Percentiles rank a stretch among this genome's conserved stretches.
These are phyloP conservation scores for Aureobasidium vineae DNA, from an alignment of 2,329 filamentous ascomycete genomes.

Conservation along the genomic window DNA sequence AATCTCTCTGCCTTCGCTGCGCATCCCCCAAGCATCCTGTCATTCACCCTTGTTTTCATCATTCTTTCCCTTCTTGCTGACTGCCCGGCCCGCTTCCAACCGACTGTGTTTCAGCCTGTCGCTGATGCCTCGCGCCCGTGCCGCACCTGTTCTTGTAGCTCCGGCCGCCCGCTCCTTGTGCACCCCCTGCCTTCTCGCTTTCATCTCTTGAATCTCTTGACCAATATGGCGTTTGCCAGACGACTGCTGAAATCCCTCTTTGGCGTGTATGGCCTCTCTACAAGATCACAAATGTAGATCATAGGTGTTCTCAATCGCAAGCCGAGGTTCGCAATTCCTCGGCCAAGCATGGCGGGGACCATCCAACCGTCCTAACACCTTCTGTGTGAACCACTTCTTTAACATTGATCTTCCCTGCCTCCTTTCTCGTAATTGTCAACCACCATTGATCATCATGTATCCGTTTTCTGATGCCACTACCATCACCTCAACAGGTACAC, in stretches of 20 bases:
- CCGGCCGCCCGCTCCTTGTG: background rate
- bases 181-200: background rate
- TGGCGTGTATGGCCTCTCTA: background rate
- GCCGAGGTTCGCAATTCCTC: background rate
- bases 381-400: background rate
- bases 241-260: background rate
- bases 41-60: background rate
- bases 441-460: slow-evolving; percentile 33
- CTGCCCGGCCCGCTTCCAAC: background rate
- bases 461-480: slow-evolving; percentile 51
- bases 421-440: background rate
- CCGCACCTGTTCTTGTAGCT: background rate
- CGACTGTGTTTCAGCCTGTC: slow-evolving; percentile 6
- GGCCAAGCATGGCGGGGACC: slow-evolving; percentile 12
- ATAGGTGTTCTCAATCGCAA: background rate
- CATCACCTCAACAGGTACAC: slow-evolving; percentile 51
- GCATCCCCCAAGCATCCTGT: background rate
- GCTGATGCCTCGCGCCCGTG: background rate
- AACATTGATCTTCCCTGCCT: background rate
- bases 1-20: background rate
- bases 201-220: background rate
- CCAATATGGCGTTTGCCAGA: background rate
- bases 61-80: background rate
- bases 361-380: background rate
- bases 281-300: background rate